phyloP scores from a whole-genome alignment of 306 rosid species.

The Betula pendula region DNA sequence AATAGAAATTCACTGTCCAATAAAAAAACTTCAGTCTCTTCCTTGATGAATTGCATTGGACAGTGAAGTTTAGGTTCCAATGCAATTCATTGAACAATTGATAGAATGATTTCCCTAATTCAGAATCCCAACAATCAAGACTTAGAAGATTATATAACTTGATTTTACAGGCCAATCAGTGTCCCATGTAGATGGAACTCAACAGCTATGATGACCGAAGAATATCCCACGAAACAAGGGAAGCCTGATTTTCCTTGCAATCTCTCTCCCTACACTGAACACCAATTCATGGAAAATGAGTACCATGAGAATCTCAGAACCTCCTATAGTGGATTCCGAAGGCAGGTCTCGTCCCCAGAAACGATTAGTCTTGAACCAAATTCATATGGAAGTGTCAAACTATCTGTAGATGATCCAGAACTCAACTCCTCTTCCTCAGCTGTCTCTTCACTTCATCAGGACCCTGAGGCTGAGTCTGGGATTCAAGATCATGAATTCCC shows the following conservation, averaged over 20 bases:
- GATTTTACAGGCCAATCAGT: slow-evolving; percentile 63
- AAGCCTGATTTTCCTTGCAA: slow-evolving; percentile 36
- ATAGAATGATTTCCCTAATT: neutral
- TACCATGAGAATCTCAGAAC: slow-evolving; percentile 41
- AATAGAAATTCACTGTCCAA: too few species aligned
- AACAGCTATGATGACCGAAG: slow-evolving; percentile 43
- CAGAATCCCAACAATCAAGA: slow-evolving; percentile 4
- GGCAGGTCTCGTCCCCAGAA: slow-evolving; percentile 72
- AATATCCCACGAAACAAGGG: slow-evolving; percentile 45
- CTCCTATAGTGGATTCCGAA: slow-evolving; percentile 54
- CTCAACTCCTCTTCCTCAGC: slow-evolving; percentile 66
- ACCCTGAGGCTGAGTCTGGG: slow-evolving; percentile 48
- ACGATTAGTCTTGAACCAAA: slow-evolving; percentile 51
- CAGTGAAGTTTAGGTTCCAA: too few species aligned
- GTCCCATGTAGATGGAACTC: slow-evolving; percentile 70
- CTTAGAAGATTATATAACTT: slow-evolving; percentile 24
- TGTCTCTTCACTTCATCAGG: slow-evolving; percentile 67
- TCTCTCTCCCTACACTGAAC: slow-evolving; percentile 37
- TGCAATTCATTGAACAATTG: slow-evolving; percentile 1
- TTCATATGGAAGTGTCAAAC: slow-evolving; percentile 57
- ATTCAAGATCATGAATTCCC: slow-evolving; percentile 34
- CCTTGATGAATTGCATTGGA: too few species aligned
- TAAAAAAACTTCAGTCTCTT: too few species aligned
- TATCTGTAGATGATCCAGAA: slow-evolving; percentile 60
- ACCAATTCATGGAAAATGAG: slow-evolving; percentile 45